These are phyloP conservation scores for Hydrangea macrophylla DNA, from an alignment of 148 eudicot species.

Conservation along the genomic window DNA sequence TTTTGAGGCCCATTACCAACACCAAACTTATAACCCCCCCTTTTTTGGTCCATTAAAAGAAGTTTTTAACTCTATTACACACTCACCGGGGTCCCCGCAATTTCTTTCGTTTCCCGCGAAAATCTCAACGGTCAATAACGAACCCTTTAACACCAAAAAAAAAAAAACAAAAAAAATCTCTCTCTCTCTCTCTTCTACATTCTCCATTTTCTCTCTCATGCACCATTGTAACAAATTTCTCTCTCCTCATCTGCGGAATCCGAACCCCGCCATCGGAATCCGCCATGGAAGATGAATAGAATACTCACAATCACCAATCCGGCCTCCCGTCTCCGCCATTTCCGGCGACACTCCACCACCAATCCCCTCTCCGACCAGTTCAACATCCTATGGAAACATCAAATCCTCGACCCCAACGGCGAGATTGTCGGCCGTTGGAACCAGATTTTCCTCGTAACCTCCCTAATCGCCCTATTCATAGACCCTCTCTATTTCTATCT, in stretches of 20 bases:
- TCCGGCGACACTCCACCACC: conserved; percentile 23
- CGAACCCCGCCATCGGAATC: conserved; percentile 17
- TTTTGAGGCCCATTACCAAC: no score
- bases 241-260: conserved; percentile 19
- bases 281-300: conserved; percentile 49
- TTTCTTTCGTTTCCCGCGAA: conserved; percentile 19
- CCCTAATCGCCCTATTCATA: conserved; percentile 62
- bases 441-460: conserved; percentile 59
- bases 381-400: conserved; percentile 24
- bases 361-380: conserved; percentile 5
- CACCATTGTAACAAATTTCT: not conserved
- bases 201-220: not conserved
- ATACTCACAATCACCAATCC: conserved; percentile 28
- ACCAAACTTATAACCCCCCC: no score
- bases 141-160: not conserved
- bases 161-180: not conserved
- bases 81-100: not conserved
- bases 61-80: no score
- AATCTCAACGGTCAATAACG: conserved; percentile 14
- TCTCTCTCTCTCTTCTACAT: not conserved
- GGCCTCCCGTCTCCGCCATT: conserved; percentile 37
- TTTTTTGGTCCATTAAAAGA: no score
- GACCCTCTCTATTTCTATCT: conserved; percentile 83
- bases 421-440: conserved; percentile 66
- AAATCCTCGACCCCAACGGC: conserved; percentile 72